A percentile compares a stretch with the other conserved stretches of the same genome.
These are phyloP conservation scores for Pezicula rhizophila DNA, from an alignment of 2,329 filamentous ascomycete species.

Conservation along the genomic window DNA sequence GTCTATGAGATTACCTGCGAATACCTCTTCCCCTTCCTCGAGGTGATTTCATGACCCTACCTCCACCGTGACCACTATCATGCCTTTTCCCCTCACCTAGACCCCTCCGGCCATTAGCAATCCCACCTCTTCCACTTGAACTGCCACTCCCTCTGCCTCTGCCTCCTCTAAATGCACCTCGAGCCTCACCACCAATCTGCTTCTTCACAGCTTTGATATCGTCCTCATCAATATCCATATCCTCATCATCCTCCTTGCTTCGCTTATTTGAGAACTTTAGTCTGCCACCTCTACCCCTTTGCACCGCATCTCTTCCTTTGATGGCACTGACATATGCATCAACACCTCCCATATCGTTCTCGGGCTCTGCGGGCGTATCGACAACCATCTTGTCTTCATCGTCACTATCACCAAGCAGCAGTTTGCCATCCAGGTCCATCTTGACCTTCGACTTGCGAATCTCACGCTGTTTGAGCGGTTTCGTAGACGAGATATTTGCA, in stretches of 20 bases:
- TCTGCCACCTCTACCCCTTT: constrained; percentile 59
- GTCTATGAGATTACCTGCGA: constrained; percentile 8
- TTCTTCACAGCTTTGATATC: constrained; percentile 47
- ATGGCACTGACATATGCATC: constrained; percentile 66
- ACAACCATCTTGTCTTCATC: constrained; percentile 54
- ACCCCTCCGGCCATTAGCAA: constrained; percentile 40
- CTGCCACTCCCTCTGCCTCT: constrained; percentile 28
- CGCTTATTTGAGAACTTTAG: constrained; percentile 66
- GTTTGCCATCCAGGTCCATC: constrained; percentile 71
- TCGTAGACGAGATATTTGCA: constrained; percentile 88
- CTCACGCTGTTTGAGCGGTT: constrained; percentile 60
- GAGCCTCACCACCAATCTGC: constrained; percentile 28
- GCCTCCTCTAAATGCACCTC: constrained; percentile 25
- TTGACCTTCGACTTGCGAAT: constrained; percentile 51
- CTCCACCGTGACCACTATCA: constrained; percentile 12
- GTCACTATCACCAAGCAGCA: constrained; percentile 61
- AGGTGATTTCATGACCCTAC: constrained; percentile 26
- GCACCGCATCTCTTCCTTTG: constrained; percentile 59
- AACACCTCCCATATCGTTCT: constrained; percentile 47
- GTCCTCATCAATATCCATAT: constrained; percentile 41
- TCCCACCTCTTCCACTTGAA: constrained; percentile 42
- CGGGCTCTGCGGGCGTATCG: constrained; percentile 44
- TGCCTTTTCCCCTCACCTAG: constrained; percentile 35
- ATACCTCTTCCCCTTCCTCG: constrained; percentile 12
- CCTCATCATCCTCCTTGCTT: constrained; percentile 48